Base-by-base conservation (phyloP, 116 monocot genomes). In the Cymodocea nodosa region DNA sequence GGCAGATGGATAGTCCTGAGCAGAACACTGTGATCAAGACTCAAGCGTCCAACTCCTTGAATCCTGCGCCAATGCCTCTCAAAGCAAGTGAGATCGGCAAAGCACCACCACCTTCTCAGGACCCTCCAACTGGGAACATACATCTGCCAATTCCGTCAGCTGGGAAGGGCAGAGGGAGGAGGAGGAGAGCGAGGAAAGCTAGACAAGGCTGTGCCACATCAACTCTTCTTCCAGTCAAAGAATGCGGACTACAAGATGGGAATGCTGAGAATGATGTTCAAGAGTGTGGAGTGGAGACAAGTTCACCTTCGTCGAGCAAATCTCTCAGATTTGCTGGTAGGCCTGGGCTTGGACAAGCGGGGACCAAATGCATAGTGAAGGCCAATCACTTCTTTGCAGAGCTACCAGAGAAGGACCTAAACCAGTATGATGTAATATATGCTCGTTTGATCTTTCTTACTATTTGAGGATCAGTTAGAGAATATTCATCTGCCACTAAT, bases 341-440 rank as follows among this genome's bases (percentile, higher is more conserved):
- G 56, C 83, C 83, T 54, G 83, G 79, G 35, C 23, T 67, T 36
- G 83, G 83, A 10, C 62, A 70, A 16, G 73, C 51, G 2, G 80
- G 77, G 59, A 77, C 63, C 17, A 83, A 75, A 35, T 73, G 80
- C 59, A 49, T 80, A 20, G 75, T 87, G 12, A 75, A 79, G 49
- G 82, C 86, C 58, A 86, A 86, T 74, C 86, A 86, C 65, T 82
- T 86, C 70, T 52, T 79, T 2, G 73, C 78, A 0, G 68, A 87
- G 73, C 71, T 80, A 3, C 78, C 86, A 4, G 72, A 82, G 49
- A 80, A 80, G 60, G 80, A 80, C 34, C 74, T 83, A 16, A 59
- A 58, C 73, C 86, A 83, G 30, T 83, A 83, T 71, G 80, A 87
- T 75, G 86, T 87, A 68, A 68, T 66, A 30, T 30, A 30, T 44